Percentiles rank a stretch among this genome's conserved stretches.
Evolutionary conservation across 352 stramenopile species (phyloP).

Genomic region (Pythium phragmiticola): DNA sequence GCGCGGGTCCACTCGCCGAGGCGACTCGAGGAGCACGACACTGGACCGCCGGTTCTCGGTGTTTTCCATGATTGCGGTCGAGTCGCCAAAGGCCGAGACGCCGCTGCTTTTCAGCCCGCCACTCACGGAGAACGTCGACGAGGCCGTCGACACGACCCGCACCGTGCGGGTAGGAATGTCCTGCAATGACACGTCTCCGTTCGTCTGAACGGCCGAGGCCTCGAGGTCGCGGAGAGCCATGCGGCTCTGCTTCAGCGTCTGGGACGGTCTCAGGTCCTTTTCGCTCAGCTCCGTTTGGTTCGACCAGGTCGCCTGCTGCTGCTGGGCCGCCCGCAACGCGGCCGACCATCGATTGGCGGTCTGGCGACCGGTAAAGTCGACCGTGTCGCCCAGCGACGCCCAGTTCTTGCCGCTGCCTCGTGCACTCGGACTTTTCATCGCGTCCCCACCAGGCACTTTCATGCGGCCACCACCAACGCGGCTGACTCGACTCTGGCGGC

Average conservation of each 20-base stretch:
- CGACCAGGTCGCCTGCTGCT: no score
- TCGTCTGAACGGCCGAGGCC: not conserved
- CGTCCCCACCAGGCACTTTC: not conserved
- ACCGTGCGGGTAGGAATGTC: not conserved
- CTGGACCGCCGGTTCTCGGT: not conserved
- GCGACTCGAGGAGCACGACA: conserved; percentile 13
- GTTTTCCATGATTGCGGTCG: conserved; percentile 7
- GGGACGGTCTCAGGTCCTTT: not conserved
- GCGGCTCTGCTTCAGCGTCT: not conserved
- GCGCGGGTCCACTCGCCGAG: not conserved
- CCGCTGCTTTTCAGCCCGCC: not conserved
- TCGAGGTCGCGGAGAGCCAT: not conserved
- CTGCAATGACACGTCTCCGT: no score
- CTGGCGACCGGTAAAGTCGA: no score
- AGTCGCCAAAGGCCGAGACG: not conserved
- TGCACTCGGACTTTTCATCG: not conserved
- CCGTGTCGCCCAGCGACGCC: no score
- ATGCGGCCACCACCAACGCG: not conserved
- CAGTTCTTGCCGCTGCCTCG: no score
- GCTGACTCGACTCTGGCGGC: not conserved
- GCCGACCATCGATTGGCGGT: no score
- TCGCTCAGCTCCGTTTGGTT: no score
- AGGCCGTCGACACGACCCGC: conserved; percentile 4
- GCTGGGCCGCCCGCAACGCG: no score
- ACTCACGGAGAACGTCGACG: conserved; percentile 14